Conservation (phyloP, 495 filamentous ascomycete genomes). For the Alectoria sarmentosa region DNA sequence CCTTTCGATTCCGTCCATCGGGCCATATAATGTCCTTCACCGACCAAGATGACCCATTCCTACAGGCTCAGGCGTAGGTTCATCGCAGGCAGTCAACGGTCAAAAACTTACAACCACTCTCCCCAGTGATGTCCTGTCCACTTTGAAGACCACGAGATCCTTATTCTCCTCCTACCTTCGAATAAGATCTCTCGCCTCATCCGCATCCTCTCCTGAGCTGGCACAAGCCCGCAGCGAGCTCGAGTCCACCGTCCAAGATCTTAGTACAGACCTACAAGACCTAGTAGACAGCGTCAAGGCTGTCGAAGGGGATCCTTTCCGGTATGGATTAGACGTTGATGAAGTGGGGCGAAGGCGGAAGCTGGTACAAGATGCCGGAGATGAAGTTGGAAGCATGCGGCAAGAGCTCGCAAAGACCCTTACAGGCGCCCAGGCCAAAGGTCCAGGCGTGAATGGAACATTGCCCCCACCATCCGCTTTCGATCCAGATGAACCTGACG, state of each 20-base stretch:
- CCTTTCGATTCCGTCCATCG: background rate
- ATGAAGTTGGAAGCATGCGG: constrained; percentile 82
- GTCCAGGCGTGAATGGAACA: constrained; percentile 30
- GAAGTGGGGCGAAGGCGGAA: constrained; percentile 76
- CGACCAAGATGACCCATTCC: constrained; percentile 78
- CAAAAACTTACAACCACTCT: constrained; percentile 10
- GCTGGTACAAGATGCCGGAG: constrained; percentile 82
- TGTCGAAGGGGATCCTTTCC: constrained; percentile 82
- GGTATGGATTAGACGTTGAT: constrained; percentile 75
- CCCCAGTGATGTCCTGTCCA: constrained; percentile 72
- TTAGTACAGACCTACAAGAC: constrained; percentile 81
- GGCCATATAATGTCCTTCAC: constrained; percentile 52
- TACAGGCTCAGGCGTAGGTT: constrained; percentile 80
- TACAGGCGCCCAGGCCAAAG: constrained; percentile 20
- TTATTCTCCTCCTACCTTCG: constrained; percentile 94
- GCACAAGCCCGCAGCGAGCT: constrained; percentile 77
- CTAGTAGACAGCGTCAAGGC: constrained; percentile 81
- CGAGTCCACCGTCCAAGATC: constrained; percentile 63
- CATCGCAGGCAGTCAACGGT: constrained; percentile 11
- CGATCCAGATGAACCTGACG: constrained; percentile 39
- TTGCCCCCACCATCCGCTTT: constrained; percentile 71
- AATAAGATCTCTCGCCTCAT: constrained; percentile 77
- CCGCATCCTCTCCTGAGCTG: constrained; percentile 72
- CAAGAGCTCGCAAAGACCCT: constrained; percentile 56
- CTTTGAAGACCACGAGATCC: constrained; percentile 69